Evolutionary conservation across 208 protist genomes (phyloP).

Genomic region (Acanthamoeba royreba): DNA sequence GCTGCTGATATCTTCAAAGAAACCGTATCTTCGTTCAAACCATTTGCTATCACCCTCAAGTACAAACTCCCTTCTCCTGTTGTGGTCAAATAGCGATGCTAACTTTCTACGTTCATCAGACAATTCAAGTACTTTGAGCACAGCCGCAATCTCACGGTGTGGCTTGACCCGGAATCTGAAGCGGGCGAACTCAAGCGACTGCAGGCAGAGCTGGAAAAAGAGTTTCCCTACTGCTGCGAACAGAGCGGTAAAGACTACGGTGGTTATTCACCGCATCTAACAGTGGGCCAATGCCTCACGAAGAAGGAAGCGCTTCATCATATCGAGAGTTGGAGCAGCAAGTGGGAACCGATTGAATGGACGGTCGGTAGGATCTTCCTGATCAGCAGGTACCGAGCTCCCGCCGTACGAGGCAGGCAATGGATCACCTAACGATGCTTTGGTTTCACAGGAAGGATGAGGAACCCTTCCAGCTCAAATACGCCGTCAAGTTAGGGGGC

Average conservation of each 20-base stretch:
- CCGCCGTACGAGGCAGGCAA: background rate
- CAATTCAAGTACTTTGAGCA: slow-evolving; percentile 40
- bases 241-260: slow-evolving; percentile 7
- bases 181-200: background rate
- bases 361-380: background rate
- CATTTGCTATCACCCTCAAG: background rate
- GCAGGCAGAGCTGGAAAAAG: background rate
- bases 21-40: background rate
- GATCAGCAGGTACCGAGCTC: background rate
- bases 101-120: background rate
- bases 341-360: background rate
- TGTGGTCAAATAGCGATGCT: no score
- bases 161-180: background rate
- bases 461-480: slow-evolving; percentile 22
- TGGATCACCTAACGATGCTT: background rate
- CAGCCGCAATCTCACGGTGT: slow-evolving; percentile 11
- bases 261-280: slow-evolving; percentile 28
- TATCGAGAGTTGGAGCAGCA: background rate
- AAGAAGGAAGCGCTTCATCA: background rate
- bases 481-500: background rate
- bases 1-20: slow-evolving; percentile 21
- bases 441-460: background rate
- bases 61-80: background rate
- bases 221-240: slow-evolving; percentile 36
- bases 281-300: slow-evolving; percentile 23